Percentiles rank a stretch among this genome's conserved stretches.
phyloP scores from a whole-genome alignment of 768 basidiomycete species.

The Serendipita indica region DNA sequence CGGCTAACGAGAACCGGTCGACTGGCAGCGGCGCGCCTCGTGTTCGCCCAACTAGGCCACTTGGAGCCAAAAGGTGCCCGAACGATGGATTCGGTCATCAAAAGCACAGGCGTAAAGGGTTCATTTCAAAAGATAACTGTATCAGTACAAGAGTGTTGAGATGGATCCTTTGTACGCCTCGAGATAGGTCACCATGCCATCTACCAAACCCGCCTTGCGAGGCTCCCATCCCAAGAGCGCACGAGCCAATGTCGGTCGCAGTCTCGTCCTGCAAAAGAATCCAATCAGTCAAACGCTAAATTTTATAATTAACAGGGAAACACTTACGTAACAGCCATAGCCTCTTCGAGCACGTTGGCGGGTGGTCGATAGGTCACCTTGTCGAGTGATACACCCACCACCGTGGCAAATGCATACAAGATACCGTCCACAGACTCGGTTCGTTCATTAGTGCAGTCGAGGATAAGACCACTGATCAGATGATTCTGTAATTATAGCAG shows the following conservation, averaged over 20 bases:
- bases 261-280: slow-evolving; percentile 20
- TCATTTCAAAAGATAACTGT: no score
- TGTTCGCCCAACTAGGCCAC: no score
- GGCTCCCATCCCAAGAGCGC: slow-evolving; percentile 32
- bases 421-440: slow-evolving; percentile 31
- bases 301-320: neutral
- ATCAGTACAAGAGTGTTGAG: neutral
- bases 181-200: slow-evolving; percentile 32
- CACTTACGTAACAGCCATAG: slow-evolving; percentile 8
- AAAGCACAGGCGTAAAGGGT: no score
- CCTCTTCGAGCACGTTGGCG: slow-evolving; percentile 8
- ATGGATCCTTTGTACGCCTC: slow-evolving; percentile 2
- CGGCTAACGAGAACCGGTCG: no score
- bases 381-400: slow-evolving; percentile 22
- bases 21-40: no score
- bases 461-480: slow-evolving; percentile 26
- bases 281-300: slow-evolving; percentile 26
- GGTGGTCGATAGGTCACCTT: slow-evolving; percentile 3
- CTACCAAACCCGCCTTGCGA: slow-evolving; percentile 28
- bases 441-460: slow-evolving; percentile 28
- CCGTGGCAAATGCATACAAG: slow-evolving; percentile 25
- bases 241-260: slow-evolving; percentile 28
- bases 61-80: no score
- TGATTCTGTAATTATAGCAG: slow-evolving; percentile 11
- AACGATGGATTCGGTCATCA: no score